phyloP scores from a whole-genome alignment of 2,329 filamentous ascomycete species.

The Periconia sp. region DNA sequence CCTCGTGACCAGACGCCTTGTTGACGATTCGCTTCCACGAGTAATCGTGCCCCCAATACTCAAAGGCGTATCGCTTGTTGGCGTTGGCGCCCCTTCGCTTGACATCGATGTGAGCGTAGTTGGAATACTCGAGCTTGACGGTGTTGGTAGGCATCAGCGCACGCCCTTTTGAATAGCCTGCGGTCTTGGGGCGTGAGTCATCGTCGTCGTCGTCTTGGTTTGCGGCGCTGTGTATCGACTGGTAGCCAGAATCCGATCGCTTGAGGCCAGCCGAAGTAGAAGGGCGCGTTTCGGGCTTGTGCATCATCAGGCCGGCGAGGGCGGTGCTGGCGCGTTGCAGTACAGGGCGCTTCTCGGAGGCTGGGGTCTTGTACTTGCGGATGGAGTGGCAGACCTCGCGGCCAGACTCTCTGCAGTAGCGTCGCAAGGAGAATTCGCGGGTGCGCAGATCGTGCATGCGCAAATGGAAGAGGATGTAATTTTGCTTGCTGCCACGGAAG shows the following conservation, averaged over 20 bases:
- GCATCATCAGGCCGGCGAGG: constrained; percentile 56
- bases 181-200: constrained; percentile 33
- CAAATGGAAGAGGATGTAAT: constrained; percentile 84
- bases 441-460: constrained; percentile 89
- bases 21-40: constrained; percentile 76
- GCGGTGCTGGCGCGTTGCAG: constrained; percentile 63
- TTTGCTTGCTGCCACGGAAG: constrained; percentile 60
- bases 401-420: constrained; percentile 90
- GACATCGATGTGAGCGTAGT: constrained; percentile 91
- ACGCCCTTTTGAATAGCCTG: constrained; percentile 43
- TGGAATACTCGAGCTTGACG: constrained; percentile 92
- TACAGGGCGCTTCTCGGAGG: constrained; percentile 52
- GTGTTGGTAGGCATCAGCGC: constrained; percentile 66
- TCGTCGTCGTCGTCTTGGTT: constrained; percentile 24
- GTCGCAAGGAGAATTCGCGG: constrained; percentile 84
- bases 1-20: constrained; percentile 63
- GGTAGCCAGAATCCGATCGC: constrained; percentile 62
- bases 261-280: constrained; percentile 48
- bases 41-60: constrained; percentile 89
- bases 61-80: constrained; percentile 81
- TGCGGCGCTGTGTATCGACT: constrained; percentile 44
- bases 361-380: constrained; percentile 65
- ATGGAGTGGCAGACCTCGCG: constrained; percentile 88
- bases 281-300: constrained; percentile 56
- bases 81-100: constrained; percentile 66